phyloP scores from a whole-genome alignment of 805 yeast species.

The Middelhovenomyces tepae region DNA sequence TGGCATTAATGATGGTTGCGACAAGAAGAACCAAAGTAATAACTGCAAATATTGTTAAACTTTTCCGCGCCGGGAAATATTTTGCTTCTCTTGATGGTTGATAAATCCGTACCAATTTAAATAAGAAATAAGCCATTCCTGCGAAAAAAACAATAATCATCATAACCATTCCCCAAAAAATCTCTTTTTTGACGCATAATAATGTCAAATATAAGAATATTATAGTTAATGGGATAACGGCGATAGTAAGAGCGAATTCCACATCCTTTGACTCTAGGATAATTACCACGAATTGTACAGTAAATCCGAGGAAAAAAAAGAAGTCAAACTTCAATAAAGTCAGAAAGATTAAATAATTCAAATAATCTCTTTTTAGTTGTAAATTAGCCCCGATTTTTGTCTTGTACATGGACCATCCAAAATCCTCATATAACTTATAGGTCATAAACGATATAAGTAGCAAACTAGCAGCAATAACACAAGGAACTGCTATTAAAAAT shows the following conservation, averaged over 20 bases:
- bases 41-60: constrained; percentile 37
- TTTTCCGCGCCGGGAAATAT: constrained; percentile 35
- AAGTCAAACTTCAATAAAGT: constrained; percentile 33
- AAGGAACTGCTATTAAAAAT: constrained; percentile 37
- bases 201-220: constrained; percentile 31
- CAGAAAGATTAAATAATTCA: constrained; percentile 27
- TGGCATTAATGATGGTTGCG: constrained; percentile 26
- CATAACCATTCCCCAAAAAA: constrained; percentile 20
- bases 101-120: constrained; percentile 38
- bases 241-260: constrained; percentile 40
- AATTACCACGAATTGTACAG: constrained; percentile 40
- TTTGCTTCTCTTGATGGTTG: constrained; percentile 37
- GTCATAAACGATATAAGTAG: constrained; percentile 27
- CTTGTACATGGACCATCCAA: constrained; percentile 41
- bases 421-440: constrained; percentile 30
- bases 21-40: constrained; percentile 34
- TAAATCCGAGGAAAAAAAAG: constrained; percentile 43
- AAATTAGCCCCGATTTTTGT: constrained; percentile 38
- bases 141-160: constrained; percentile 29
- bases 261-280: constrained; percentile 32
- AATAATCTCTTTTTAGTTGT: constrained; percentile 31
- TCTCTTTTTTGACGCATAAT: constrained; percentile 32
- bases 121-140: constrained; percentile 39
- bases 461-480: constrained; percentile 32
- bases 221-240: constrained; percentile 38